Evolutionary conservation across 495 filamentous ascomycete species (phyloP), one percentile per base, ranked within the genome.

Genomic region (Xylaria acuta): DNA sequence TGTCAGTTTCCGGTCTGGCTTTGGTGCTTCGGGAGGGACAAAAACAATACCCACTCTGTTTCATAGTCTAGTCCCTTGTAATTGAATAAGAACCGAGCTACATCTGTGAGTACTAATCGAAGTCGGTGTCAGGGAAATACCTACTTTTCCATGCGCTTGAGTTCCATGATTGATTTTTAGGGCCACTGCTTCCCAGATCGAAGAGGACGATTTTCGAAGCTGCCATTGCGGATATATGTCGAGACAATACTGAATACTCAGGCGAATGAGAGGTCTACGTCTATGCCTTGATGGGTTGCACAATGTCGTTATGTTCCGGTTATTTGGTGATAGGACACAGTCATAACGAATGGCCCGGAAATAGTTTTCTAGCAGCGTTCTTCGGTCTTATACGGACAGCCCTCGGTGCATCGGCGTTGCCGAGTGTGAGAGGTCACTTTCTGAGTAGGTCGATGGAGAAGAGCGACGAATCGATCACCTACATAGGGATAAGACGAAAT

Each of bases 1-100:
- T 9, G 41, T 69, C 32, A 69, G 12, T n/a, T 1, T 32, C 14
- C 47, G 47, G 25, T 34, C 5, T 9, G 1, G 0, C 3, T 30
- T 32, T 64, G 6, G 5, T 4, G 38, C 5, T 34, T 8, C 12
- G 22, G 7, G 25, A 49, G 20, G 9, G 20, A 27, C 27, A 18
- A n/a, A 5, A 41, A 47, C 16, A 66, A 7, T 65, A 90, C 77
- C 89, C 88, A 92, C 84, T 89, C 82, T 11, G 90, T 92, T 67
- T 83, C 81, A 80, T 90, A 91, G 62, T 86, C 82, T n/a, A 92
- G 76, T 9, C 80, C 79, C 75, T 92, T 92, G 82, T 83, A 89
- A 78, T 91, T 90, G 43, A 92, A 80, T 5, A 80, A 51, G 9
- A 91, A 75, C 11, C 90, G 88, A 54, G 87, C 89, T 90, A 56